Base-by-base conservation (phyloP, 805 yeast species). In the Ascoidea rubescens region DNA sequence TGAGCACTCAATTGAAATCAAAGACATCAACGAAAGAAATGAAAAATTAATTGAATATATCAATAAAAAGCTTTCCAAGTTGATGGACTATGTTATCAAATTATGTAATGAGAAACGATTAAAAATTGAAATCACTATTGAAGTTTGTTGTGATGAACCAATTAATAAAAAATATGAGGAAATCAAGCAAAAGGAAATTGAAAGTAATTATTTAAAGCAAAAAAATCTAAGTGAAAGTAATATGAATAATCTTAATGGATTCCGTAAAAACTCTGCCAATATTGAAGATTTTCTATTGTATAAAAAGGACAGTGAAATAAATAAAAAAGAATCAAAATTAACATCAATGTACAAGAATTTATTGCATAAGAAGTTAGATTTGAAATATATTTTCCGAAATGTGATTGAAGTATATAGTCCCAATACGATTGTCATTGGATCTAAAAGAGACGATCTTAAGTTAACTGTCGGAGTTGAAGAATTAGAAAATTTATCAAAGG, bases 101-200 rank as follows among this genome's bases (percentile, higher is more conserved):
- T n/a, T 53, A 21, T 53, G 54, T 10, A 14, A 5, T 14, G 43
- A 45, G 8, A 45, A 32, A 10, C n/a, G 49, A 30, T 42, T 54
- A 16, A 46, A 31, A 14, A 45, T 55, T 7, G 48, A 42, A 7
- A 55, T 55, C 14, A 54, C 56, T n/a, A 50, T 55, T 16, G 58
- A 55, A 44, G 48, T 55, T 44, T 55, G 58, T 46, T 49, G 52
- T 49, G 56, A 55, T 49, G 53, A 55, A 21, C 45, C 49, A 14
- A 14, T 52, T 37, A 21, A 21, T 21, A 21, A 21, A 3, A 21
- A 21, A 17, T 51, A 53, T 31, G 55, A 48, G 14, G 52, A 52
- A 31, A 33, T 45, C 17, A 56, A 54, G 32, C 45, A 51, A 30
- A 51, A 50, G 31, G 53, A 49, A 32, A 28, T 33, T 48, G 55